Evolutionary conservation across 2,329 filamentous ascomycete species (phyloP), one percentile per base, ranked within the genome.

Genomic region (Pseudopyrenochaeta lycopersici): DNA sequence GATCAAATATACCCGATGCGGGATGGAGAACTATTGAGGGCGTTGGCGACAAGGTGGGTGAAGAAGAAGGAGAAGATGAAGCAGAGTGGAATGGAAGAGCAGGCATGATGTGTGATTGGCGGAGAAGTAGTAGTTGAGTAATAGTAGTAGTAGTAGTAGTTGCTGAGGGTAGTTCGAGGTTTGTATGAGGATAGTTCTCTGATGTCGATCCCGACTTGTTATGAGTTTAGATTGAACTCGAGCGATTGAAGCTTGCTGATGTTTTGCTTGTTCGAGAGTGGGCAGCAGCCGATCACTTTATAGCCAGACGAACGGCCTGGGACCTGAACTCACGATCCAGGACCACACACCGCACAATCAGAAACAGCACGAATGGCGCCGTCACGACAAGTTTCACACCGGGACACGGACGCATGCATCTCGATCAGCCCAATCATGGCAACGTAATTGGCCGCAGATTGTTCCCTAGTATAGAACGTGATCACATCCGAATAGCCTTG

Each of bases 1-100:
- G 72, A 71, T 74, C 68, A 67, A 68, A 68, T 73, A 74, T 75
- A 75, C 73, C 73, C 72, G 71, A 69, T 67, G 69, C 62, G 66
- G 72, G 69, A 72, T 69, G 64, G 54, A 75, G 72, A 68, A 75
- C 70, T 73, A 75, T 75, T 60, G 73, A 73, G 17, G 73, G 72
- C 55, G 71, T 67, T 32, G 66, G 62, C 50, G 68, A 66, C 35
- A 67, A 53, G 52, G 52, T 68, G 41, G 73, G 70, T 60, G 72
- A 73, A 59, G 69, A 62, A 52, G 67, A 62, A 62, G 73, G 67
- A 66, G 72, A 73, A 56, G 72, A 62, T 63, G 68, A 62, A 60
- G 71, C 53, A 39, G 54, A 55, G 58, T 66, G 59, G 64, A 75
- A 75, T 51, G 73, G 70, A 64, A 74, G 69, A 67, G 64, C 57